Percentiles rank a stretch among this genome's conserved stretches.
These are phyloP conservation scores for Noccaea bulbosa DNA, from an alignment of 345 rosid species.

Conservation along the genomic window DNA sequence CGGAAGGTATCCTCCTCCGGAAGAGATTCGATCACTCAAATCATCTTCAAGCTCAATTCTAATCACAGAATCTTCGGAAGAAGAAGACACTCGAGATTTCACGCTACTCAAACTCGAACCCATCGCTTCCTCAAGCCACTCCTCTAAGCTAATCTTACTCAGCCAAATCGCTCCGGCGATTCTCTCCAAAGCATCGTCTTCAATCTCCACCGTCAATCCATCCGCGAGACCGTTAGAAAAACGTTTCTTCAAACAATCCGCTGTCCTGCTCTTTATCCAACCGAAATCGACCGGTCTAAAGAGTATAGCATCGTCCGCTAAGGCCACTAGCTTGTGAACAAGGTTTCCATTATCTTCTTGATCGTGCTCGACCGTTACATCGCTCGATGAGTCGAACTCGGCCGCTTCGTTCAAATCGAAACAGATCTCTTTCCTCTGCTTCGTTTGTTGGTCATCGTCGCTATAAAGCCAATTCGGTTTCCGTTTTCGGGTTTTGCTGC, in stretches of 20 bases:
- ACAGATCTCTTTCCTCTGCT: conserved; percentile 68
- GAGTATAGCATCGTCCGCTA: conserved; percentile 61
- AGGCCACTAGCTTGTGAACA: conserved; percentile 53
- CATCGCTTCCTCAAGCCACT: conserved; percentile 76
- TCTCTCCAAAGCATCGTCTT: conserved; percentile 73
- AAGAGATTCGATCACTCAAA: conserved; percentile 38
- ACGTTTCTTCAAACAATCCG: conserved; percentile 53
- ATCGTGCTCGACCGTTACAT: conserved; percentile 79
- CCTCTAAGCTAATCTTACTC: conserved; percentile 66
- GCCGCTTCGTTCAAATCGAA: conserved; percentile 87
- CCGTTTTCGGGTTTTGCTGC: conserved; percentile 62
- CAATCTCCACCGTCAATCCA: conserved; percentile 53
- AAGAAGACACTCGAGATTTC: conserved; percentile 47
- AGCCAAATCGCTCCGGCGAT: conserved; percentile 72
- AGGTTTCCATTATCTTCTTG: conserved; percentile 57
- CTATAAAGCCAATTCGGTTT: conserved; percentile 69
- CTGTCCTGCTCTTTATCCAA: conserved; percentile 48
- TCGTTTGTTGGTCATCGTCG: conserved; percentile 51
- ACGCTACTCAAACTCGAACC: conserved; percentile 67
- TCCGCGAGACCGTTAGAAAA: conserved; percentile 48
- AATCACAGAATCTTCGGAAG: conserved; percentile 48
- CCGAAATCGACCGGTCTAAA: conserved; percentile 78
- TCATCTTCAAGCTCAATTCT: conserved; percentile 60
- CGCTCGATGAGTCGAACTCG: conserved; percentile 72
- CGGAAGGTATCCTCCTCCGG: conserved; percentile 72